phyloP scores from a whole-genome alignment of 495 filamentous ascomycete species.

The Polyplosphaeria fusca region DNA sequence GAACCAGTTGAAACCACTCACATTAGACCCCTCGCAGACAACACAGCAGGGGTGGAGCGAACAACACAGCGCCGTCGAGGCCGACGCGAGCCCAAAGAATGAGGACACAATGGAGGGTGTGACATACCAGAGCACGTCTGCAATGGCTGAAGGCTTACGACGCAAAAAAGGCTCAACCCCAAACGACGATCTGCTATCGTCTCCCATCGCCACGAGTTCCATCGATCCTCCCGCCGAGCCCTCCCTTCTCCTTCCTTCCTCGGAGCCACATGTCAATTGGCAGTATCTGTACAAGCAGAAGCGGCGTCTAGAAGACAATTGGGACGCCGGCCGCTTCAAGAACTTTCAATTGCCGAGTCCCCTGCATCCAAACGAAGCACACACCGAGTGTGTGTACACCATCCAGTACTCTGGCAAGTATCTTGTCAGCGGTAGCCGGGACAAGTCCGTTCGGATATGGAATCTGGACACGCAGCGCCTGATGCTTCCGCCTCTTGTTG shows the following conservation, averaged over 20 bases:
- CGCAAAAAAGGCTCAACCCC: constrained; percentile 1
- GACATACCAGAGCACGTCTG: constrained; percentile 24
- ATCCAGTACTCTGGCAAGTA: constrained; percentile 82
- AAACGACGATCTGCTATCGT: constrained; percentile 2
- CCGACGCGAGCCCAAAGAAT: constrained; percentile 38
- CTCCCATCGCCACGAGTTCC: constrained; percentile 9
- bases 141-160: constrained; percentile 1
- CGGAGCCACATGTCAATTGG: constrained; percentile 66
- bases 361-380: constrained; percentile 73
- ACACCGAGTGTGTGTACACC: constrained; percentile 91
- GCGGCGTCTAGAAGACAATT: constrained; percentile 81
- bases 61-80: constrained; percentile 44
- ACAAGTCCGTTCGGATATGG: constrained; percentile 87
- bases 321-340: constrained; percentile 73
- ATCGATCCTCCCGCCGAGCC: constrained; percentile 28
- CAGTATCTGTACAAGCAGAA: constrained; percentile 87
- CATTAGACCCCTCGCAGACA: constrained; percentile 25
- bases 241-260: constrained; percentile 33
- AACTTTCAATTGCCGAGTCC: constrained; percentile 91
- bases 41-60: constrained; percentile 36
- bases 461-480: constrained; percentile 77
- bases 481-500: constrained; percentile 63
- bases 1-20: constrained; percentile 20
- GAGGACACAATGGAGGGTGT: constrained; percentile 36
- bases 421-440: constrained; percentile 90